Base-by-base conservation (phyloP, 2,329 filamentous ascomycete genomes). In the Exophiala mesophila region DNA sequence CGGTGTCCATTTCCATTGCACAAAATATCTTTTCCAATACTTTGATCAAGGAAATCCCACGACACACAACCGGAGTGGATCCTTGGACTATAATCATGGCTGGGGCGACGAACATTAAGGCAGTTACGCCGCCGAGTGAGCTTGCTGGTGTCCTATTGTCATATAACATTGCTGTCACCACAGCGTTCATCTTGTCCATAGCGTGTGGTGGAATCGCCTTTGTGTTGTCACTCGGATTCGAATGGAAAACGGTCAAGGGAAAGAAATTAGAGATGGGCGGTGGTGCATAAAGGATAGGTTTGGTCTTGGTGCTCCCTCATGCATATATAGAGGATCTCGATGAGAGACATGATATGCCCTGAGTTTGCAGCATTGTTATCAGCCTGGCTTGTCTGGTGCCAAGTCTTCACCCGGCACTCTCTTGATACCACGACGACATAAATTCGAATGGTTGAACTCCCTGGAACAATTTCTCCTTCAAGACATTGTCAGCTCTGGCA, bases 1-100 rank as follows among this genome's bases (percentile, higher is more conserved):
- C 82, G 2, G 63, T 86, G 17, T 77, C 78, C 52, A 74, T 86
- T 35, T 74, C 77, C 4, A 76, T 83, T 7, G 76, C 76, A 0
- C 78, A 86, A 59, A 77, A 80, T 15, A 71, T 84, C 33, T 85
- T 86, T 65, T 74, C 78, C 49, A 83, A 84, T 55, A 76, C 73
- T 0, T 65, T 86, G 13, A 64, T 78, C 33, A 59, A 68, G 3
- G 68, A 74, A 24, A 65, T 87, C 3, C 62, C 63, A 1, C 62
- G 60, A 24, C 60, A 66, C 28, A 69, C 64, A 1, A 63, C 64
- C 0, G 57, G 54, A 1, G 52, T 72, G 13, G 57, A 70, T 36
- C 55, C 64, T 1, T 35, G 50, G 5, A 33, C 55, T 3, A 59
- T 73, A 12, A 55, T 72, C 15, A 46, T 49, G 5, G 64, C 61